Evolutionary conservation across 2,329 filamentous ascomycete genomes (phyloP), one percentile per base, ranked within the genome.

Genomic region (Tolypocladium sp.): DNA sequence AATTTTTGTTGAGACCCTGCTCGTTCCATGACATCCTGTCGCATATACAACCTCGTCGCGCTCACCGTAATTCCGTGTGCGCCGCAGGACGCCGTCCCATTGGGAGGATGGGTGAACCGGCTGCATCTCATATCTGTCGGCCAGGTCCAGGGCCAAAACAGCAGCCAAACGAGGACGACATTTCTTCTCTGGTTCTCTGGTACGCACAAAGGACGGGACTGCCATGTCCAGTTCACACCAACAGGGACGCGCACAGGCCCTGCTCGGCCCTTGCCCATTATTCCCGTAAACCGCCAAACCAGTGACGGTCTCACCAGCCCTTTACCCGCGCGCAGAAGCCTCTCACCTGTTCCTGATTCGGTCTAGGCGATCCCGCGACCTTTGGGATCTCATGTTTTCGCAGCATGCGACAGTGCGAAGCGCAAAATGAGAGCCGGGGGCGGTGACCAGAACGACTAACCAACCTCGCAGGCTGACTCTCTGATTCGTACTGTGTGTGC

Each of bases 21-120:
- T 33, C 17, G 20, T 56, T n/a, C 46, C 30, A 35, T 30, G 46
- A 33, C 17, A 51, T n/a, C 27, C 13, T 20, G 6, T 46, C 30
- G 22, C 57, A 59, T 51, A 35, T 5, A 38, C 40, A 13, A 27
- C 42, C 35, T 35, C 44, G 55, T 40, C 42, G 27, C 54, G 22
- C 57, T 55, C 57, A 58, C 59, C 56, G 49, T 59, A 55, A 59
- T 35, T 59, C 40, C 52, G 57, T 55, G 57, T 49, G 35, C 54
- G 55, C 59, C 51, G 30, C 35, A 27, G 27, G 41, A 22, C 56
- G 52, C 37, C 27, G 13, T 38, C 49, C 44, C 38, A 61, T 60
- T 53, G 59, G 57, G 51, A 53, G 53, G 20, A 6, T 27, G 27
- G 5, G 41, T 22, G 27, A 53, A 17, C 40, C 38, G 35, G 37